Evolutionary conservation across 1,139 yeast genomes (phyloP), one percentile per base, ranked within the genome.

Genomic region (Suhomyces atakaporum): DNA sequence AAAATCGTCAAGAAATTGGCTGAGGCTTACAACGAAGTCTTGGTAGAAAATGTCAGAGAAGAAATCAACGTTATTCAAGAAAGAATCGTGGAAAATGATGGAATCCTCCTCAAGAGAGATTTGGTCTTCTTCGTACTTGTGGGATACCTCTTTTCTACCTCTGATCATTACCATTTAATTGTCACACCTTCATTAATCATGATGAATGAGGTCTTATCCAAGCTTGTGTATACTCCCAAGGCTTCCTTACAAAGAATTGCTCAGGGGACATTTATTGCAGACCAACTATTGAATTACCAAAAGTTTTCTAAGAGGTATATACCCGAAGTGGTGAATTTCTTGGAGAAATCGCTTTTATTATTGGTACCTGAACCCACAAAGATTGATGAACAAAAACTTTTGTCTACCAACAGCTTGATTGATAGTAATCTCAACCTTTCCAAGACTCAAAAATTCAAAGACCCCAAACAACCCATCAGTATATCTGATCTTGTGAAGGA

Each of bases 121-220:
- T 61, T 89, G 41, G 63, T 86, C 5, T 75, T 83, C 42, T 86
- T 84, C 52, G 72, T 80, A 0, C 54, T 88, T 15, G 71, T 89
- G 43, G 97, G 97, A 7, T 67, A 74, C 38, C 57, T 90, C 8
- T 94, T 85, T 54, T 89, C 98, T 1, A 87, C 97, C 1, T 92
- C 98, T 0, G 99, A 94, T 68, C 94, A 89, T 55, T 92, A 87
- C 60, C 97, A 94, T 68, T 72, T 88, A 45, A 84, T 92, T 12
- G 90, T 83, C 4, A 89, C 97, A 0, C 96, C 97, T 2, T 75
- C 94, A 2, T 66, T 79, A 25, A 75, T 92, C 26, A 60, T 88
- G 29, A 79, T 89, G 69, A 77, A 83, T 36, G 92, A 88, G 58
- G 69, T 79, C 16, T 63, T 90, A 36, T 49, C 62, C n/a, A 47